These are phyloP conservation scores for Cicer bijugum DNA, from an alignment of 306 rosid species.

Conservation along the genomic window DNA sequence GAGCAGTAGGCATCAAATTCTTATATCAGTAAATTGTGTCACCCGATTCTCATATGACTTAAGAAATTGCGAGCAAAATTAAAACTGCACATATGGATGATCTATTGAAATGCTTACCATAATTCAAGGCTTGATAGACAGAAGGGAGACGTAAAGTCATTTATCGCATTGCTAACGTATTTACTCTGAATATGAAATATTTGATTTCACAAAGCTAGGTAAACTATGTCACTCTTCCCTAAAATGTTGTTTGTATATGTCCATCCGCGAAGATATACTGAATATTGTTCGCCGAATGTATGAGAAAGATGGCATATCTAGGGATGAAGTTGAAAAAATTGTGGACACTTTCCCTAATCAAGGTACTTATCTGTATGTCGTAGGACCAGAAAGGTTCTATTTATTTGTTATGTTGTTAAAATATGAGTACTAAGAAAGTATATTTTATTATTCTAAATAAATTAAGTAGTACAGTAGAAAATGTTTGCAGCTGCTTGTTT, in stretches of 20 bases:
- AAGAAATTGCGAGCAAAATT: too few species aligned
- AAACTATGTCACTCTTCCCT: slow-evolving; percentile 41
- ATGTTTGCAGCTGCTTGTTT: too few species aligned
- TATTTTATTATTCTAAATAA: slow-evolving; percentile 10
- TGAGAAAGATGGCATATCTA: slow-evolving; percentile 85
- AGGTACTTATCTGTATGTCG: slow-evolving; percentile 56
- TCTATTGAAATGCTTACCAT: too few species aligned
- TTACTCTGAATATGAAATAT: slow-evolving; percentile 17
- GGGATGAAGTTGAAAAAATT: slow-evolving; percentile 64
- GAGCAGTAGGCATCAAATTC: too few species aligned
- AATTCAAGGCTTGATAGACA: too few species aligned
- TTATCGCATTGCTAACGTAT: slow-evolving; percentile 19
- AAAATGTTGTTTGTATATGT: slow-evolving; percentile 52
- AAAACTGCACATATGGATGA: too few species aligned
- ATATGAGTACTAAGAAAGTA: slow-evolving; percentile 10
- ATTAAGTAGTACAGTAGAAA: neutral
- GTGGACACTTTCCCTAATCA: slow-evolving; percentile 86
- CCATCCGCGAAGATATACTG: slow-evolving; percentile 82
- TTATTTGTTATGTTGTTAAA: slow-evolving; percentile 28
- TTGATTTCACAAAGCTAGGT: slow-evolving; percentile 36
- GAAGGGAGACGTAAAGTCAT: neutral
- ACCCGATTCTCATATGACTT: too few species aligned
- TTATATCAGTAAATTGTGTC: too few species aligned
- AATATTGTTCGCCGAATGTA: slow-evolving; percentile 85
- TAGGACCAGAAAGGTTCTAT: slow-evolving; percentile 12